Base-by-base conservation (phyloP, 140 eudicot species). In the Ambrosia hybrid region DNA sequence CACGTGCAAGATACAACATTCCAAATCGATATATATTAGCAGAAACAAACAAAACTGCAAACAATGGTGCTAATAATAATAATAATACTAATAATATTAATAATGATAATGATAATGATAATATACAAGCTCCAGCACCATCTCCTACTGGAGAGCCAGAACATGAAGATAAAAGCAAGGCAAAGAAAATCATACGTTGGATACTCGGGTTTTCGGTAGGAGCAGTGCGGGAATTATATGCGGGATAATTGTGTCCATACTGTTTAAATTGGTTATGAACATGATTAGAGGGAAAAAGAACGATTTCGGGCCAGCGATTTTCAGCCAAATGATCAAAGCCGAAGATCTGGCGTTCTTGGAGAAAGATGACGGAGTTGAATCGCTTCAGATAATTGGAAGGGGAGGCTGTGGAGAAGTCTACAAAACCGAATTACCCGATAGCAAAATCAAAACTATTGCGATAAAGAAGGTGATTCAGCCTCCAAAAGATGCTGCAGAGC, bases 101-200 rank as follows among this genome's bases (percentile, higher is more conserved):
- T 30, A 30, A 21, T 16, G 9, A 7, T 8, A 30, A 21, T 16
- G 9, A 7, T 8, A 57, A 16, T 10, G 1, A 1, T 5, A 13
- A 58, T 58, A 26, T 21, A 10, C 65, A 30, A 59, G 46, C 67
- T 4, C 46, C 67, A 2, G 46, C 67, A 11, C 48, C 11, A 4
- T 12, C 46, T 33, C 67, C 67, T 2, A 3, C 10, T 0, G 16
- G 21, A 1, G 45, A 13, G 46, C 67, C 67, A 4, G 4, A 0
- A 9, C 21, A 9, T 9, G 10, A 60, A 1, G 10, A 34, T 34
- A 61, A 36, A 30, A 61, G 3, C 26, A 61, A 61, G 21, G 9
- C 4, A 37, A 61, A 34, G 43, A 61, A 61, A 61, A 12, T 61
- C 67, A 12, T 61, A 11, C 67, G 67, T n/a, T 61, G 67, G 67